Conservation (phyloP, 2,329 filamentous ascomycete genomes). For the Alternaria panax region DNA sequence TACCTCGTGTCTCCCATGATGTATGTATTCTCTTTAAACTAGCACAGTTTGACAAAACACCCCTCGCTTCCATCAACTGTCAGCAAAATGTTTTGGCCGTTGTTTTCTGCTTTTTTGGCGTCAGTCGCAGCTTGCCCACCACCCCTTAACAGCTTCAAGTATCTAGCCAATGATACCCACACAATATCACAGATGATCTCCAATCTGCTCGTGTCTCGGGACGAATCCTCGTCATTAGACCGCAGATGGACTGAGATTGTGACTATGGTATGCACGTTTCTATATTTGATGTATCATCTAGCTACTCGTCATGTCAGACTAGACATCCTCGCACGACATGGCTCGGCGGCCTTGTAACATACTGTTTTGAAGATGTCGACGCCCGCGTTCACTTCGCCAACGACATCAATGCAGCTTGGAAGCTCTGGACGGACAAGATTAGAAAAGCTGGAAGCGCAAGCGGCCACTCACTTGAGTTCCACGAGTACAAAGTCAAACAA, state of each 20-base stretch:
- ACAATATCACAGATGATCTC: slow-evolving; percentile 1
- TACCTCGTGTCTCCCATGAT: background rate
- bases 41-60: background rate
- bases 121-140: background rate
- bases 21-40: background rate
- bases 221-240: background rate
- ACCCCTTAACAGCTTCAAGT: background rate
- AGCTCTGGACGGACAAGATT: slow-evolving; percentile 8
- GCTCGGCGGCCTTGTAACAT: slow-evolving; percentile 2
- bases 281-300: background rate
- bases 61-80: background rate
- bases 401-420: slow-evolving; percentile 7
- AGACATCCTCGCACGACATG: slow-evolving; percentile 1
- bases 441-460: background rate
- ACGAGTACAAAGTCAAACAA: slow-evolving; percentile 1
- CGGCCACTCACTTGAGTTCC: slow-evolving; percentile 6
- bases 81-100: background rate
- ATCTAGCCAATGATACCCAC: background rate
- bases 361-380: slow-evolving; percentile 3
- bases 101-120: background rate
- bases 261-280: background rate
- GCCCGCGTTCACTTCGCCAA: background rate
- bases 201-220: background rate
- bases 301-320: background rate
- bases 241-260: slow-evolving; percentile 4